Conservation (phyloP, 2,329 filamentous ascomycete genomes). For the Escovopsis sp. region DNA sequence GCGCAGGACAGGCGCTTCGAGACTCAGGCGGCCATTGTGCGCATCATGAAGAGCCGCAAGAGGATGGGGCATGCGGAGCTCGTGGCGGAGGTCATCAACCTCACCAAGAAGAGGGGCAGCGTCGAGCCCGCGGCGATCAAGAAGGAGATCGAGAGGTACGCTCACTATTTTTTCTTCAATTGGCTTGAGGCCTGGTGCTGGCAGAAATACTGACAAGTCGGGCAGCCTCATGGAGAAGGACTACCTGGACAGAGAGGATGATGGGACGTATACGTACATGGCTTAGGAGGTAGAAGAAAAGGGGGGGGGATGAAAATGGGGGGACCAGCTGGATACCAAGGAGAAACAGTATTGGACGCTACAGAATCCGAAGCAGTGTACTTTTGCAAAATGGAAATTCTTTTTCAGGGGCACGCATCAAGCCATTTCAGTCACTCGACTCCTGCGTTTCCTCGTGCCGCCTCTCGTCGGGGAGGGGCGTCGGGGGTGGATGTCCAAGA, state of each 20-base stretch:
- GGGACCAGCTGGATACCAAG: no score
- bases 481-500: no score
- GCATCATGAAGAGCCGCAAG: constrained; percentile 94
- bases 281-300: constrained; percentile 29
- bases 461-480: no score
- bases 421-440: no score
- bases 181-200: background rate
- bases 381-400: no score
- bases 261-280: constrained; percentile 50
- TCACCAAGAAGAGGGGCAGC: constrained; percentile 74
- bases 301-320: no score
- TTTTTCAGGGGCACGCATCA: no score
- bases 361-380: no score
- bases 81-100: constrained; percentile 80
- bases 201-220: constrained; percentile 1
- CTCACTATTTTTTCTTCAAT: constrained; percentile 8
- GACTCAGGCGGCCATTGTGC: constrained; percentile 89
- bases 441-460: no score
- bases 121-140: constrained; percentile 83
- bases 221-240: constrained; percentile 82
- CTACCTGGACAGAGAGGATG: constrained; percentile 70
- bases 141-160: constrained; percentile 87
- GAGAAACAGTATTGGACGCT: no score
- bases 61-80: constrained; percentile 73
- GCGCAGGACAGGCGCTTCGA: constrained; percentile 85